phyloP scores from a whole-genome alignment of 1,139 yeast species.

The Magnusiomyces paraingens region DNA sequence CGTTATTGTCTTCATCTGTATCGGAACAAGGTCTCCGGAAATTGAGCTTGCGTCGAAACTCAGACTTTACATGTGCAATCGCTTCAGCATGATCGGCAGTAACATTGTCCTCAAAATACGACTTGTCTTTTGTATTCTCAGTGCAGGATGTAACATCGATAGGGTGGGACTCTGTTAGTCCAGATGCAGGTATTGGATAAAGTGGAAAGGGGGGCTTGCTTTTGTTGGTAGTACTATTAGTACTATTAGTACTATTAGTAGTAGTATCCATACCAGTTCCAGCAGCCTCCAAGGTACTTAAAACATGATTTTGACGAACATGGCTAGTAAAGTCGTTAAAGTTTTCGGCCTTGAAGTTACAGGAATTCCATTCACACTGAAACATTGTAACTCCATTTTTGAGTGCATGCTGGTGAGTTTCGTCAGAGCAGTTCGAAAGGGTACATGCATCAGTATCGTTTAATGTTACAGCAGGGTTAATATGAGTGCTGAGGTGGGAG shows the following conservation, averaged over 20 bases:
- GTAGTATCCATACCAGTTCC: too few species aligned
- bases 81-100: not conserved
- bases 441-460: not conserved
- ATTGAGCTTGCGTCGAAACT: not conserved
- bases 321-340: constrained; percentile 53
- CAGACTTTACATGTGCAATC: not conserved
- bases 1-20: constrained; percentile 6
- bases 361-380: constrained; percentile 70
- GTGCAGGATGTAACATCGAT: too few species aligned
- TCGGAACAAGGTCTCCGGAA: not conserved
- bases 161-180: too few species aligned
- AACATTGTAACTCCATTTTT: constrained; percentile 20
- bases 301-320: constrained; percentile 48
- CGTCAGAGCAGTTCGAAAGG: not conserved
- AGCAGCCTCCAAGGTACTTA: constrained; percentile 12
- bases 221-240: too few species aligned
- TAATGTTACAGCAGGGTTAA: constrained; percentile 24
- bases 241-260: too few species aligned
- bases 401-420: constrained; percentile 12
- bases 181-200: too few species aligned
- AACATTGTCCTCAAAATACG: constrained; percentile 11
- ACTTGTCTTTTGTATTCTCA: too few species aligned
- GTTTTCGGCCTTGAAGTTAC: constrained; percentile 50
- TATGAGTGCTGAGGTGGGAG: constrained; percentile 51
- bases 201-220: too few species aligned